Base-by-base conservation (phyloP, 192 early-diverging fungal species). In the Coemansia sp. region DNA sequence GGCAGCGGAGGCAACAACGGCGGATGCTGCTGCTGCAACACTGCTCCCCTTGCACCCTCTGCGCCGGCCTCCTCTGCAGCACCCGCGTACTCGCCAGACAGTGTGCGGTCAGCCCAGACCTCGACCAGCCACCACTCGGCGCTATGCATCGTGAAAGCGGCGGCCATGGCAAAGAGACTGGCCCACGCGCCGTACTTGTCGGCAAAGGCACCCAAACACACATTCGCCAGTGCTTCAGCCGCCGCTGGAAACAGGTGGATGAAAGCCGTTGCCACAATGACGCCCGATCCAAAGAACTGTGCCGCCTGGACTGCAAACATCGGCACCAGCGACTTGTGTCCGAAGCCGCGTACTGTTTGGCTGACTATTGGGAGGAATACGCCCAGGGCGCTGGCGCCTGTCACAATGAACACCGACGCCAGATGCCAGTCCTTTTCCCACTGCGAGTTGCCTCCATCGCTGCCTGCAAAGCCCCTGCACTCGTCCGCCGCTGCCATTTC, bases 191-290 rank as follows among this genome's bases (percentile, higher is more conserved):
- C 67, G 60, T 83, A 86, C 40, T 43, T 45, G 19, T 81, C 78
- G 12, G 74, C 61, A 58, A 86, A 90, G 15, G 61, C 48, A 0
- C 63, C 75, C 21, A 86, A 67, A 68, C 90, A 88, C 13, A 83
- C 76, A 32, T 77, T 80, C 4, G 80, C 72, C 21, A 92, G 84
- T 11, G 79, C 75, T 1, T 55, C 49, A 37, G 86, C 68, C 39
- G 89, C 89, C 9, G 82, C 67, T 0, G 89, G 88, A 0, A 92
- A 69, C 86, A 92, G 83, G 67, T 93, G 91, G 52, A 93, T 88
- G 41, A 93, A 86, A 1, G 86, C 87, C 5, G 91, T 93, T 0
- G 91, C 84, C 8, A 91, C 59, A 45, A 93, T 89, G 7, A 93
- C 84, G 8, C 91, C 91, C 1, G 86, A 79, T n/a, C 88, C 88